Conservation (phyloP, 1,284 basidiomycete genomes). For the Puccinia novopanici region DNA sequence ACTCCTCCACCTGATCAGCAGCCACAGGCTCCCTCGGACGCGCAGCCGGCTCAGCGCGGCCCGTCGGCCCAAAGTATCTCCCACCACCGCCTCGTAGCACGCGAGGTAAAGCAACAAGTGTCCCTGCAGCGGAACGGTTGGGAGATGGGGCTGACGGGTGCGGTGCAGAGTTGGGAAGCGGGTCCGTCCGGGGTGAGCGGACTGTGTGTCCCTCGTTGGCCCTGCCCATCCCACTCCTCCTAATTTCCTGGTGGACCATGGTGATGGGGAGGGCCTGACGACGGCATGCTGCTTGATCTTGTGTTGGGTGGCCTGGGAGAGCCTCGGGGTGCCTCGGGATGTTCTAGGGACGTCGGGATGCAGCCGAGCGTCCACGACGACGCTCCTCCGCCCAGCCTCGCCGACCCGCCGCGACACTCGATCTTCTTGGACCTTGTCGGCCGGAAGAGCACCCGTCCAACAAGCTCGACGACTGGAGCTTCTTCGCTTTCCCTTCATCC, state of each 20-base stretch:
- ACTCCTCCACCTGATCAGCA: constrained; percentile 41
- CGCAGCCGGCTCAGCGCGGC: neutral
- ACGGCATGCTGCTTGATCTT: constrained; percentile 11
- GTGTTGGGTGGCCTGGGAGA: too few relatives aligned
- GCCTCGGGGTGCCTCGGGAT: too few relatives aligned
- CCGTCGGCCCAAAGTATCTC: neutral
- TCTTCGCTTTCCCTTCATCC: too few relatives aligned
- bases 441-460: too few relatives aligned
- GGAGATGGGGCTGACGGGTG: neutral
- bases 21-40: constrained; percentile 34
- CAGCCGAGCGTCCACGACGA: too few relatives aligned
- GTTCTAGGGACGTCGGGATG: too few relatives aligned
- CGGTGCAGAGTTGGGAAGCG: neutral
- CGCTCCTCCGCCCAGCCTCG: too few relatives aligned
- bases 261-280: neutral
- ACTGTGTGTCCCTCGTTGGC: neutral
- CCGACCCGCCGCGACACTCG: too few relatives aligned
- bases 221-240: neutral
- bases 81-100: constrained; percentile 50
- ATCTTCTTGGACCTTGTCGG: too few relatives aligned
- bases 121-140: constrained; percentile 51
- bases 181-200: constrained; percentile 9
- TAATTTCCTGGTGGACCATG: neutral
- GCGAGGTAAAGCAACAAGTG: constrained; percentile 24
- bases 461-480: too few relatives aligned